Evolutionary conservation across 495 filamentous ascomycete species (phyloP).

Genomic region (Hypoxylon fuscum): DNA sequence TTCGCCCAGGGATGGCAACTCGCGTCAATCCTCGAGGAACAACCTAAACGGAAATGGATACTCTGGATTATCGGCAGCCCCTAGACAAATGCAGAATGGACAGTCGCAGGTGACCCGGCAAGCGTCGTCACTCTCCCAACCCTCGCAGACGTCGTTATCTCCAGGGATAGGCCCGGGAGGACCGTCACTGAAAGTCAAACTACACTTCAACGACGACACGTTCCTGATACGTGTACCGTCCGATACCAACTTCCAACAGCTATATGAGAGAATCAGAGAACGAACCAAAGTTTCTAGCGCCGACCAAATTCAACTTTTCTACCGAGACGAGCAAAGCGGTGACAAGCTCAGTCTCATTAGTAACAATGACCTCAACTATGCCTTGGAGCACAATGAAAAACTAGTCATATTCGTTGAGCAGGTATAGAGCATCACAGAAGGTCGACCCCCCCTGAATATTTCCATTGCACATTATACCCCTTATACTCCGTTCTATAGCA

Average conservation of each 20-base stretch:
- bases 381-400: conserved; percentile 84
- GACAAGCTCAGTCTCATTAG: conserved; percentile 75
- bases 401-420: conserved; percentile 79
- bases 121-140: conserved; percentile 75
- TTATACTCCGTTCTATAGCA: conserved; percentile 35
- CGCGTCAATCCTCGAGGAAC: conserved; percentile 77
- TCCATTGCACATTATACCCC: conserved; percentile 45
- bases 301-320: conserved; percentile 78
- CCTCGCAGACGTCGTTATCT: conserved; percentile 66
- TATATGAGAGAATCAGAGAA: conserved; percentile 83
- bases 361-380: conserved; percentile 82
- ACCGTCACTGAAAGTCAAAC: conserved; percentile 84
- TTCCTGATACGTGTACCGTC: conserved; percentile 88
- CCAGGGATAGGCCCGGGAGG: conserved; percentile 54
- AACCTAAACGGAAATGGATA: conserved; percentile 71
- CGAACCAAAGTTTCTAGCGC: conserved; percentile 71
- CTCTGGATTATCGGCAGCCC: conserved; percentile 63
- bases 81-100: conserved; percentile 67
- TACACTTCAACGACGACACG: conserved; percentile 88
- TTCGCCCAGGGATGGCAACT: conserved; percentile 64
- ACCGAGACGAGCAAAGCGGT: conserved; percentile 85
- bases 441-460: conserved; percentile 28
- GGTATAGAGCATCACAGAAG: conserved; percentile 34
- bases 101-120: conserved; percentile 73
- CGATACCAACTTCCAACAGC: conserved; percentile 77